Conservation (phyloP, 75 land plant genomes). For the Picea glauca region DNA sequence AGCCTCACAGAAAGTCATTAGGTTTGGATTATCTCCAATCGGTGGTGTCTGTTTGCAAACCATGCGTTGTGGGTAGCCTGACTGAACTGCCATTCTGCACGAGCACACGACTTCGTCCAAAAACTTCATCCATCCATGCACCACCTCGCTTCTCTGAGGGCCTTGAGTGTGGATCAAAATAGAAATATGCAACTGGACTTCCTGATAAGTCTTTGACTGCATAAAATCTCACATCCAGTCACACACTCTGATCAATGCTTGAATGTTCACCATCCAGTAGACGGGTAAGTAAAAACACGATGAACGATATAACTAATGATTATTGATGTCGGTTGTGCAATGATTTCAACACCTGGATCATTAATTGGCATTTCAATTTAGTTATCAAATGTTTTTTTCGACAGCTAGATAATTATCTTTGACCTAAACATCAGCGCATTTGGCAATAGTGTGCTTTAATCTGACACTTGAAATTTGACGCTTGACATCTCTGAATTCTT, state of each 20-base stretch:
- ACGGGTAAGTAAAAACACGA: no score
- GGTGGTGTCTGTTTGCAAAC: slow-evolving; percentile 96
- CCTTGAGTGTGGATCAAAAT: slow-evolving; percentile 92
- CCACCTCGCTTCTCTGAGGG: slow-evolving; percentile 93
- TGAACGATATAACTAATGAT: no score
- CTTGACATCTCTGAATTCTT: no score
- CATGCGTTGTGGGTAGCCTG: slow-evolving; percentile 82
- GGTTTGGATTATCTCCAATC: slow-evolving; percentile 82
- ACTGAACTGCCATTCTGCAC: slow-evolving; percentile 52
- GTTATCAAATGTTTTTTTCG: no score
- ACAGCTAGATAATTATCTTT: no score
- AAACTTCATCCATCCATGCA: slow-evolving; percentile 96
- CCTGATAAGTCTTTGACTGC: slow-evolving; percentile 67
- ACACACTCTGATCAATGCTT: slow-evolving; percentile 40
- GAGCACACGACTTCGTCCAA: slow-evolving; percentile 67
- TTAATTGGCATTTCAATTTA: no score
- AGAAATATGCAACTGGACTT: slow-evolving; percentile 73
- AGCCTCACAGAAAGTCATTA: slow-evolving; percentile 92
- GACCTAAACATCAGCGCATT: no score
- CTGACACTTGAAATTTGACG: no score
- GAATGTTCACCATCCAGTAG: no score
- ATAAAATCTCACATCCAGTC: slow-evolving; percentile 74
- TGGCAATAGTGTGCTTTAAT: no score
- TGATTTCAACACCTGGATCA: no score
- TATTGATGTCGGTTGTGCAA: no score